phyloP scores from a whole-genome alignment of 1,284 basidiomycete genomes.

The Sporisorium scitamineum region DNA sequence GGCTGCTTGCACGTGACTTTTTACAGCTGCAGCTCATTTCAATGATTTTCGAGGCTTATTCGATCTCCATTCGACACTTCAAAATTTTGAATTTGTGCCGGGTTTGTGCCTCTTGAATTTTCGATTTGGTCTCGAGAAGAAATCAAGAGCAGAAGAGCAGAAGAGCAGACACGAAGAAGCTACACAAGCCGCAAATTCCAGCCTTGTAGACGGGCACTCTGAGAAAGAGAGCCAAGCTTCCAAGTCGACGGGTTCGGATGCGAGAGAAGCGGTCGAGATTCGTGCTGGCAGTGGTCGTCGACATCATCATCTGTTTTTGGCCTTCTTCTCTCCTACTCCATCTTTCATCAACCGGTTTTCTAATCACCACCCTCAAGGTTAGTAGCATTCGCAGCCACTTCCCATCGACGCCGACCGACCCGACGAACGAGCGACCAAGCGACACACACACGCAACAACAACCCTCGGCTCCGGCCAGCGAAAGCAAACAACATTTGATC shows the following conservation, averaged over 20 bases:
- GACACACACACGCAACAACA: slow-evolving; percentile 1
- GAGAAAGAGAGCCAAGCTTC: background rate
- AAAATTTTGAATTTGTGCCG: slow-evolving; percentile 15
- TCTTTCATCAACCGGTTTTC: slow-evolving; percentile 50
- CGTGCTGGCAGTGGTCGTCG: slow-evolving; percentile 9
- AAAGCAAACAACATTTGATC: background rate
- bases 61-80: background rate
- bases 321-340: slow-evolving; percentile 28
- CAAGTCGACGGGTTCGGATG: background rate
- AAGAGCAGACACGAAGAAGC: background rate
- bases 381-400: slow-evolving; percentile 28
- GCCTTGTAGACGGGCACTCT: background rate
- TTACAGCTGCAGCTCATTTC: background rate
- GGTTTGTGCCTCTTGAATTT: slow-evolving; percentile 9
- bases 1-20: background rate
- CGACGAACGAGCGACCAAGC: slow-evolving; percentile 11
- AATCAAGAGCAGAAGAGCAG: slow-evolving; percentile 6
- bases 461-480: background rate
- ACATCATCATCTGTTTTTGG: slow-evolving; percentile 8
- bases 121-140: background rate
- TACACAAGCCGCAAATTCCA: background rate
- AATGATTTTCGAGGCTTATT: background rate
- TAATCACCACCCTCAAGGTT: slow-evolving; percentile 48
- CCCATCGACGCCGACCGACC: slow-evolving; percentile 8
- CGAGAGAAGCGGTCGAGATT: background rate